Evolutionary conservation across 306 rosid species (phyloP), one percentile per base, ranked within the genome.

Genomic region (Glycyrrhiza uralensis): DNA sequence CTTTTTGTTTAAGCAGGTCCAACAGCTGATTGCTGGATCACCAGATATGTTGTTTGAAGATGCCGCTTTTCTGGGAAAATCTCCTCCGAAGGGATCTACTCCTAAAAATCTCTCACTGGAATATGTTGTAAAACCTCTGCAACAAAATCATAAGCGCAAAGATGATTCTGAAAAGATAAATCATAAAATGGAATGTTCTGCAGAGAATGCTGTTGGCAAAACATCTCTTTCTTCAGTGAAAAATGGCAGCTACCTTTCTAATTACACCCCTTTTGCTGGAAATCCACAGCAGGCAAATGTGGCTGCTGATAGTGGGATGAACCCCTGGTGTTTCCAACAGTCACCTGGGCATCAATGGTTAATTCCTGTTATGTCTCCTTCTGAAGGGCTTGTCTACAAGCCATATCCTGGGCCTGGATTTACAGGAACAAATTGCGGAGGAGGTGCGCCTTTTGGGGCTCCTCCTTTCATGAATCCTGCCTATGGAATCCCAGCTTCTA

Each of bases 321-420:
- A 59, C 55, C 85, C 91, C 39, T 91, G 96, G 97, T 28, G 84
- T 82, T 88, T 80, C 85, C 79, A 81, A 49, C 99, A 85, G 81
- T 58, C 94, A 61, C 80, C 96, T 24, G 97, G 88, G 36, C 93
- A 88, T 35, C 99, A 89, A 17, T 92, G 92, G 95, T 59, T 95
- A 69, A 68, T 95, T 72, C 99, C 99, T 38, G 92, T 95, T 13
- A 84, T 89, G 96, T 79, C 96, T 67, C 90, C 96, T 38, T 81
- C 97, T 9, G 99, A 95, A 81, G 99, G 97, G 79, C 96, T 95
- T 5, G 76, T 95, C 20, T 95, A 88, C 81, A 94, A 94, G 90
- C 99, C 99, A 17, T 95, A 88, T 76, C 77, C 83, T 4, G 96
- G 79, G 22, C 96, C 96, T 39, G 95, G 86, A 76, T 82, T 76